Base-by-base conservation (phyloP, 2,329 filamentous ascomycete species). In the Xylariaceae sp. region DNA sequence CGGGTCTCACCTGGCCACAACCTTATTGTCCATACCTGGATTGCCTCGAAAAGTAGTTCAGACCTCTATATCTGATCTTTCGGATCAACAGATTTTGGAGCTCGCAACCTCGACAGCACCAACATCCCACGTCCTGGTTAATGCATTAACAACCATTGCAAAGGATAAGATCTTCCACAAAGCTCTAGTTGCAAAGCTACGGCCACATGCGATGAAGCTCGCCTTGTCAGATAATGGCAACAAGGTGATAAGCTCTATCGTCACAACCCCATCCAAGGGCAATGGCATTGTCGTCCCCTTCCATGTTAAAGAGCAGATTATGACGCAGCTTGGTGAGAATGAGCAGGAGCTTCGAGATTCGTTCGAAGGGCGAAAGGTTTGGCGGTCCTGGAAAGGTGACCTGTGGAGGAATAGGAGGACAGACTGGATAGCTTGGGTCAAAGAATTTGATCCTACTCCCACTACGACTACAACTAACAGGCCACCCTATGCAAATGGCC, bases 1-100 rank as follows among this genome's bases (percentile, higher is more conserved):
- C 67, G 88, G 85, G 45, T 89, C 87, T 16, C 75, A 95, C 35
- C 76, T 98, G 19, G 83, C 87, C 8, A 83, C 93, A 47, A 70
- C 85, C 3, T 85, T 98, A 70, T 79, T 97, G 38, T 68, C 78
- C 7, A 83, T 88, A 19, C 78, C 86, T 0, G 88, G 88, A 0
- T 64, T 76, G 1, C 71, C 90, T 2, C 75, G 78, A 42, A 79
- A 79, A 38, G 74, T 90, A 9, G 77, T 95, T 24, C 87, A 93
- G 59, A 77, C 82, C 13, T 79, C 84, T n/a, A 65, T 93, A 18
- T 67, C 83, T 16, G 70, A 78, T 3, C 73, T 85, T 50, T 68
- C 72, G 9, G 61, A 66, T 34, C 76, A 71, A 39, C 75, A 68
- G 17, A 71, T 83, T 41, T 60, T 88, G 24, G 69, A 73, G 30